Conservation (phyloP, 2,329 filamentous ascomycete species). For the Colletotrichum spaethianum region DNA sequence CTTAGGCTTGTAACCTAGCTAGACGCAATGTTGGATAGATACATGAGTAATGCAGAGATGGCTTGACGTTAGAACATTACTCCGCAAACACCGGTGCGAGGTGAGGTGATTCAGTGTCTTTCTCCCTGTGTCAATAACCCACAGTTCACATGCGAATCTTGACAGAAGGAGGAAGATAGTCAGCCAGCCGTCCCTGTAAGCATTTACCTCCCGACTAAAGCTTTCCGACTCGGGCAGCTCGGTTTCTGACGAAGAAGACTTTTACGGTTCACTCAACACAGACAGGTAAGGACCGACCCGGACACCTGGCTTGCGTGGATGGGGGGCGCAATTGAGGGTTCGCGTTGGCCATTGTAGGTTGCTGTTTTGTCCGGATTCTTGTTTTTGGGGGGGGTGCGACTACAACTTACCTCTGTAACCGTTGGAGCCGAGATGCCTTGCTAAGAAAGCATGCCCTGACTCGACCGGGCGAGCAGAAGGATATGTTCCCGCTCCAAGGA, state of each 20-base stretch:
- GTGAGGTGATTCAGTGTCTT: neutral
- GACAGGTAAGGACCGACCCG: neutral
- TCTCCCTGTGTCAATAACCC: neutral
- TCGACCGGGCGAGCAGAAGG: too few species aligned
- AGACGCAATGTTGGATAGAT: conserved; percentile 38
- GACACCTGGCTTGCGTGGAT: too few species aligned
- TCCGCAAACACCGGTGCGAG: neutral
- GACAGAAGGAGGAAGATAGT: neutral
- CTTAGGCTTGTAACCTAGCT: neutral
- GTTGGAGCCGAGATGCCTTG: neutral
- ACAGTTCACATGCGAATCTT: neutral
- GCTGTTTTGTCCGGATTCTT: neutral
- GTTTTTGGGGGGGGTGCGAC: too few species aligned
- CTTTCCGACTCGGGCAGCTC: too few species aligned
- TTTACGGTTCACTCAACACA: neutral
- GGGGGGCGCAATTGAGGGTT: neutral
- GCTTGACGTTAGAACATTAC: conserved; percentile 24
- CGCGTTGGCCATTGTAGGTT: neutral
- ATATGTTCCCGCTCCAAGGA: neutral
- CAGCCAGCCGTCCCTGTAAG: neutral
- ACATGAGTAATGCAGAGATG: conserved; percentile 42
- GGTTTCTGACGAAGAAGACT: neutral
- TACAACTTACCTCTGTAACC: neutral
- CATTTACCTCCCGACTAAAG: neutral
- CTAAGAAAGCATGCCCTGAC: neutral